phyloP scores from a whole-genome alignment of 331 rosid genomes.

The Saraca asoca region DNA sequence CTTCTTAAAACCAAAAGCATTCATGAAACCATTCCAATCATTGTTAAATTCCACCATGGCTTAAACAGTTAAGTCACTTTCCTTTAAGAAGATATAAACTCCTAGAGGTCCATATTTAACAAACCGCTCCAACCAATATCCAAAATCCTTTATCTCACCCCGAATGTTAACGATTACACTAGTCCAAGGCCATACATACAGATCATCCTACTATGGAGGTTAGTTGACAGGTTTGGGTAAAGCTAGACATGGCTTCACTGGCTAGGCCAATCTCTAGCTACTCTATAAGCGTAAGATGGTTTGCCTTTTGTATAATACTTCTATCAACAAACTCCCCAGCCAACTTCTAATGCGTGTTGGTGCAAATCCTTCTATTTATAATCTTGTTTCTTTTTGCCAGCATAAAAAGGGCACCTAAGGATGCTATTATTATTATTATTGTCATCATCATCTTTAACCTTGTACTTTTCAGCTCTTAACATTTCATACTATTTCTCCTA shows the following conservation, averaged over 20 bases:
- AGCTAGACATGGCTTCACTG: conserved; percentile 38
- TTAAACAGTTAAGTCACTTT: conserved; percentile 31
- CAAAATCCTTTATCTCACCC: too few species aligned
- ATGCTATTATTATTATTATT: conserved; percentile 56
- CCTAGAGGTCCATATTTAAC: conserved; percentile 46
- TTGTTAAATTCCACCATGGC: too few species aligned
- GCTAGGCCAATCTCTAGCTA: conserved; percentile 49
- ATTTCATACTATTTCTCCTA: conserved; percentile 53
- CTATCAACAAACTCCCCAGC: conserved; percentile 59
- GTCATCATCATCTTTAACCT: conserved; percentile 51
- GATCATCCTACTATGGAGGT: too few species aligned
- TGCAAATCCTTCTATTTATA: conserved; percentile 58
- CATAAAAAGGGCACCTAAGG: conserved; percentile 66
- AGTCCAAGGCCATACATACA: too few species aligned
- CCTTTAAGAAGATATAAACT: conserved; percentile 38
- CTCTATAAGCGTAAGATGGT: conserved; percentile 59
- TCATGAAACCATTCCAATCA: too few species aligned
- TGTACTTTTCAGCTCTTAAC: conserved; percentile 41
- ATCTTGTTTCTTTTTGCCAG: conserved; percentile 67
- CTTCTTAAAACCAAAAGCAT: too few species aligned
- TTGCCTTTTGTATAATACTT: conserved; percentile 51
- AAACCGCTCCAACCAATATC: conserved; percentile 38
- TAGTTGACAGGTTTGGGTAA: conserved; percentile 31
- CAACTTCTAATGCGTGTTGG: conserved; percentile 71
- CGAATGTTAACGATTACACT: too few species aligned